phyloP scores from a whole-genome alignment of 176 grass and related monocot species.

The Ensete glaucum region DNA sequence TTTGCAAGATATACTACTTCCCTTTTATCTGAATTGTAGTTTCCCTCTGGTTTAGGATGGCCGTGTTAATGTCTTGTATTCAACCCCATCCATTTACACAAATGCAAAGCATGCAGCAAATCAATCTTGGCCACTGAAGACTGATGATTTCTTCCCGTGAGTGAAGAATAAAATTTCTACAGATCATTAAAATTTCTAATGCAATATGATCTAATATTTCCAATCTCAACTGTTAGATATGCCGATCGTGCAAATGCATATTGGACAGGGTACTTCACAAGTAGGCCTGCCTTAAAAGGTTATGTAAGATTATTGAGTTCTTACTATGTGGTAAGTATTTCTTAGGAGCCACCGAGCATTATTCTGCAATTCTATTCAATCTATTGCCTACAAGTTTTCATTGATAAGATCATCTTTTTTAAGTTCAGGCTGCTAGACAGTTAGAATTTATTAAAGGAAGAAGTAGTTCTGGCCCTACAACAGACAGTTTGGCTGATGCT shows the following conservation, averaged over 20 bases:
- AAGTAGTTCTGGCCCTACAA: slow-evolving; percentile 38
- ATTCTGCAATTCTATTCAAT: background rate
- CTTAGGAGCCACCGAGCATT: background rate
- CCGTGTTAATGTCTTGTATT: slow-evolving; percentile 91
- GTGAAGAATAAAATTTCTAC: slow-evolving; percentile 23
- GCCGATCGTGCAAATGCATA: slow-evolving; percentile 87
- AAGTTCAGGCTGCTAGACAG: slow-evolving; percentile 62
- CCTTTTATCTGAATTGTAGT: background rate
- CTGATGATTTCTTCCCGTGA: slow-evolving; percentile 96
- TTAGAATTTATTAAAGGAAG: slow-evolving; percentile 73
- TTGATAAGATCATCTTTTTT: background rate
- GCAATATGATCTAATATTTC: slow-evolving; percentile 5
- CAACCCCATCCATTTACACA: slow-evolving; percentile 95
- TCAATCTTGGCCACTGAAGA: slow-evolving; percentile 83
- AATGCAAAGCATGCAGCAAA: slow-evolving; percentile 85
- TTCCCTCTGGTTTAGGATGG: slow-evolving; percentile 58
- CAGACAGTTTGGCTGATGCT: slow-evolving; percentile 61
- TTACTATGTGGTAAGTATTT: slow-evolving; percentile 67
- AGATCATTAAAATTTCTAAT: background rate
- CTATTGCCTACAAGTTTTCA: background rate
- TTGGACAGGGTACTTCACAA: slow-evolving; percentile 98
- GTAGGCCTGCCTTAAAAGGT: slow-evolving; percentile 78
- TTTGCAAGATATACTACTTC: background rate
- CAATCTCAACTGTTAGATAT: slow-evolving; percentile 53
- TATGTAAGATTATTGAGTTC: slow-evolving; percentile 77